Evolutionary conservation across 2,329 filamentous ascomycete species (phyloP).

Genomic region (Aspergillus candidus): DNA sequence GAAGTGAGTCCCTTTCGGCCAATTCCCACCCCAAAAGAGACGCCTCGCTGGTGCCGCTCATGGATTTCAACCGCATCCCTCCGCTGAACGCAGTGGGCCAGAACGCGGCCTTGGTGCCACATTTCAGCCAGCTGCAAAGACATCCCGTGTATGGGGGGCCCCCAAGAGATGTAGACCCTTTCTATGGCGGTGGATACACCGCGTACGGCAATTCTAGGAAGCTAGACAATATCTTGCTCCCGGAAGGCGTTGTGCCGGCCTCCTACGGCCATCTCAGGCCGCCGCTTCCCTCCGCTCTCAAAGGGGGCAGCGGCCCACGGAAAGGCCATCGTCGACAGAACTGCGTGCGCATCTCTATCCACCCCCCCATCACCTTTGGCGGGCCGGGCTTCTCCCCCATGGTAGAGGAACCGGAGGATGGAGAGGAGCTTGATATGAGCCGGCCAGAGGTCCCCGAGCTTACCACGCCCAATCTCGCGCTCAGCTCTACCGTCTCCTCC

Average conservation of each 20-base stretch:
- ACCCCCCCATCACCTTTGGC: constrained; percentile 31
- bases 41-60: constrained; percentile 5
- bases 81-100: constrained; percentile 6
- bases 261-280: constrained; percentile 17
- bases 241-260: constrained; percentile 18
- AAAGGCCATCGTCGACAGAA: constrained; percentile 40
- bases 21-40: constrained; percentile 15
- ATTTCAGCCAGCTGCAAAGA: constrained; percentile 23
- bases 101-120: constrained; percentile 13
- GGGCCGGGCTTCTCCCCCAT: constrained; percentile 29
- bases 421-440: constrained; percentile 23
- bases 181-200: constrained; percentile 15
- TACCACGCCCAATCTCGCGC: constrained; percentile 10
- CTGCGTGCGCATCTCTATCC: constrained; percentile 38
- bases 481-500: constrained; percentile 14
- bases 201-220: constrained; percentile 1
- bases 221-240: constrained; percentile 8
- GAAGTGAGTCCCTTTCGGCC: constrained; percentile 27
- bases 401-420: constrained; percentile 32
- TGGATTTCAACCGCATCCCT: constrained; percentile 13
- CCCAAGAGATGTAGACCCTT: constrained; percentile 22
- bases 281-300: constrained; percentile 28
- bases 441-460: constrained; percentile 18
- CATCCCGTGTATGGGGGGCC: constrained; percentile 17
- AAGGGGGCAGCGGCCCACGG: constrained; percentile 26